Conservation (phyloP, 305 asterid species). For the Fraxinus angustifolia region DNA sequence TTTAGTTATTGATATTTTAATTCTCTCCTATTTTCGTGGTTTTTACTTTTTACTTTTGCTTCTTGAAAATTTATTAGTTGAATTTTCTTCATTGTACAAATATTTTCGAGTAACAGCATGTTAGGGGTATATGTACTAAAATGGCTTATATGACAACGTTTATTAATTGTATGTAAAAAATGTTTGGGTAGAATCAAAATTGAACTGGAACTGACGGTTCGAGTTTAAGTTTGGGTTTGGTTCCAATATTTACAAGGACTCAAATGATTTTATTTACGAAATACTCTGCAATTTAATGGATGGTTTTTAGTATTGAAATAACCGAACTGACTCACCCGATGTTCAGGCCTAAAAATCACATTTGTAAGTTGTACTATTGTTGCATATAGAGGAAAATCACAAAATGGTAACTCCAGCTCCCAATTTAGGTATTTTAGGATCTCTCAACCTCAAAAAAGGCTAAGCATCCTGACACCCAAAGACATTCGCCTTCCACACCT, state of each 20-base stretch:
- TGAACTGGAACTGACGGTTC: neutral
- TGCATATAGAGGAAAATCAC: neutral
- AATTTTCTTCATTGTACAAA: neutral
- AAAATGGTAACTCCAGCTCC: neutral
- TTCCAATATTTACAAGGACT: neutral
- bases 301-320: neutral
- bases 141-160: neutral
- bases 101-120: neutral
- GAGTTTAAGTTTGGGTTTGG: neutral
- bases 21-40: neutral
- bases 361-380: neutral
- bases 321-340: neutral
- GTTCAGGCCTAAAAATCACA: neutral
- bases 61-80: neutral
- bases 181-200: neutral
- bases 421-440: neutral
- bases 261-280: too few relatives aligned
- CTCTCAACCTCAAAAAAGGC: neutral
- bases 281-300: neutral
- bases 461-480: neutral
- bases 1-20: neutral
- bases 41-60: neutral
- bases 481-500: neutral
- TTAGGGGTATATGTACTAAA: neutral
- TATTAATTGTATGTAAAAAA: neutral